phyloP scores from a whole-genome alignment of 2,329 filamentous ascomycete species.

The Alternaria ethzedia region DNA sequence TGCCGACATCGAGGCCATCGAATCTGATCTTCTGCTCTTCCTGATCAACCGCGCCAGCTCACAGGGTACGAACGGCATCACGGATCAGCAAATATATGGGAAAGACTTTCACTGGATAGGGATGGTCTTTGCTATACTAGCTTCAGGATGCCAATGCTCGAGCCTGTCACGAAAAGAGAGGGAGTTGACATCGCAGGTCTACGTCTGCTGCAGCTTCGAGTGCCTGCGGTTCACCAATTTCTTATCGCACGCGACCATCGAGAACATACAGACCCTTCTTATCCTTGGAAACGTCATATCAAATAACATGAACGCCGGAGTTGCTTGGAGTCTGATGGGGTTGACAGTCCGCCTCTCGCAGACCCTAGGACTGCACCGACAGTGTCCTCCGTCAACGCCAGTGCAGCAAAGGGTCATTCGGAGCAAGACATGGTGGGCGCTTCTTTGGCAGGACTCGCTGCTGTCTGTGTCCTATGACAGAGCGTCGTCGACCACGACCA shows the following conservation, averaged over 20 bases:
- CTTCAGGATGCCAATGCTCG: constrained; percentile 67
- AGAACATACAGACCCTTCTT: constrained; percentile 67
- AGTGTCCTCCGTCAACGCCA: constrained; percentile 61
- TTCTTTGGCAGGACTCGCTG: constrained; percentile 69
- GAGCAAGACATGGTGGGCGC: constrained; percentile 61
- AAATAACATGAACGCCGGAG: constrained; percentile 70
- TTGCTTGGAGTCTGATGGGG: constrained; percentile 65
- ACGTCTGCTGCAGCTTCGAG: constrained; percentile 70
- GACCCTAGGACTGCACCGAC: constrained; percentile 65
- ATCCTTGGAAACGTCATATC: constrained; percentile 68
- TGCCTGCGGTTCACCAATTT: constrained; percentile 70
- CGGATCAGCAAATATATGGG: constrained; percentile 63
- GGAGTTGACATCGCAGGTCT: constrained; percentile 69
- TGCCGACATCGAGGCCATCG: constrained; percentile 62
- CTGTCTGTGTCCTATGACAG: constrained; percentile 69
- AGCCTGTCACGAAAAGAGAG: constrained; percentile 64
- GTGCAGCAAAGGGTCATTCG: constrained; percentile 51
- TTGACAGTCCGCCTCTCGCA: constrained; percentile 67
- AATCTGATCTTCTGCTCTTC: constrained; percentile 61
- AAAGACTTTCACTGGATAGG: constrained; percentile 65
- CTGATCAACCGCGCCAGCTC: constrained; percentile 58
- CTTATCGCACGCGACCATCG: constrained; percentile 65
- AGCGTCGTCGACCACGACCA: constrained; percentile 63
- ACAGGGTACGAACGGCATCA: constrained; percentile 53
- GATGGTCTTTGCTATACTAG: constrained; percentile 67